Evolutionary conservation across 2,329 filamentous ascomycete species (phyloP), one percentile per base, ranked within the genome.

Genomic region (Rutstroemia sp.): DNA sequence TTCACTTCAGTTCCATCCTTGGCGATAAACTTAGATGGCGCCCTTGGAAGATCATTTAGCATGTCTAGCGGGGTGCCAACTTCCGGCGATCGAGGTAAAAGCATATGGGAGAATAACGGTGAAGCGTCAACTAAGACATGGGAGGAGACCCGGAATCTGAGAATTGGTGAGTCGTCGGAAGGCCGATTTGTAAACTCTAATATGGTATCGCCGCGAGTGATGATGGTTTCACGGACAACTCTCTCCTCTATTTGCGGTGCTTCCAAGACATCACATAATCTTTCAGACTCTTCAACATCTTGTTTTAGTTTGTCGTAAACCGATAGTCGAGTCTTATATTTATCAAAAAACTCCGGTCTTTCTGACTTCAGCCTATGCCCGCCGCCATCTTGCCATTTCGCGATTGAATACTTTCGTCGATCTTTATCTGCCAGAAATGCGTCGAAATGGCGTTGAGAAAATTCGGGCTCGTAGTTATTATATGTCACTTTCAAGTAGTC

Each of bases 141-240:
- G 1, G 77, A 79, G 0, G 76, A 78, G 5, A 81, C 77, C 5
- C 77, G 72, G 54, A 80, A 81, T 5, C 77, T 72, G 10, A 77
- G 61, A 1, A 75, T 72, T 0, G 76, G 75, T 48, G 66, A 55
- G 10, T 57, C 58, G 41, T 73, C 71, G 7, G 67, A 65, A 1
- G 63, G 67, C 0, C 67, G 62, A 58, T 80, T 78, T 54, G 74
- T 70, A 58, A 81, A 81, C 58, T 81, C 78, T 34, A 81, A 70
- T 25, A 81, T 72, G 2, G 72, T 72, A 58, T 81, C 77, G 6
- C 79, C 78, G 1, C 70, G 69, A 0, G 73, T 70, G 51, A 81
- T 76, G 38, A 68, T 64, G 44, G 70, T 72, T 53, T 80, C 77
- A 16, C 71, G 67, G 8, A 77, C 68, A 0, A 64, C 65, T 48